These are phyloP conservation scores for Daucus carota DNA, from an alignment of 129 eudicot species.

Conservation along the genomic window DNA sequence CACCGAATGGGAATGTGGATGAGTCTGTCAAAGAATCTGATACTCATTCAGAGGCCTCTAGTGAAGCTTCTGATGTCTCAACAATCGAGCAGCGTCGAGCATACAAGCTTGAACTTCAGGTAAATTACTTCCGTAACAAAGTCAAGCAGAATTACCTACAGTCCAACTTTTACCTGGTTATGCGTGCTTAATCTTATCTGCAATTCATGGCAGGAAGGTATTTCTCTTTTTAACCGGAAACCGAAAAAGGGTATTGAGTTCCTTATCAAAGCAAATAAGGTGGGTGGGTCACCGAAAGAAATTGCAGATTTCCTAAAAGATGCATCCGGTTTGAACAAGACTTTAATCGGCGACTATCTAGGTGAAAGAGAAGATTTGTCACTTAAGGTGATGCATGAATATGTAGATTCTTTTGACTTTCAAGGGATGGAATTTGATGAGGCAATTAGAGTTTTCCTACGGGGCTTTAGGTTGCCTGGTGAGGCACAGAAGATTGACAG, in stretches of 20 bases:
- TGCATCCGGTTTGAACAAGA: slow-evolving; percentile 79
- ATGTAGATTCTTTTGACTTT: slow-evolving; percentile 91
- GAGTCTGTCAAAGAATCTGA: slow-evolving; percentile 65
- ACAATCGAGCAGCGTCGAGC: slow-evolving; percentile 87
- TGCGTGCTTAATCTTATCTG: slow-evolving; percentile 27
- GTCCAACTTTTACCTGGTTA: slow-evolving; percentile 9
- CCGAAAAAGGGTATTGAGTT: slow-evolving; percentile 96
- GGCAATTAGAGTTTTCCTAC: slow-evolving; percentile 78
- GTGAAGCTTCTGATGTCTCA: slow-evolving; percentile 77
- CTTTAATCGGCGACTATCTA: slow-evolving; percentile 85
- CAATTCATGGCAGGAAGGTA: slow-evolving; percentile 87
- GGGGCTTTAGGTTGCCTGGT: slow-evolving; percentile 92
- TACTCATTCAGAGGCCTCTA: slow-evolving; percentile 65
- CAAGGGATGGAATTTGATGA: slow-evolving; percentile 88
- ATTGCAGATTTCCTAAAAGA: slow-evolving; percentile 76
- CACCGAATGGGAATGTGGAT: slow-evolving; percentile 53
- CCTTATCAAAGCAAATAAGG: slow-evolving; percentile 89
- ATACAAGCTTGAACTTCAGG: slow-evolving; percentile 97
- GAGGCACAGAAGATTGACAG: slow-evolving; percentile 99
- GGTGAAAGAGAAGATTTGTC: slow-evolving; percentile 95
- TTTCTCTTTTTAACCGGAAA: slow-evolving; percentile 83
- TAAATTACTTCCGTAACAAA: slow-evolving; percentile 16
- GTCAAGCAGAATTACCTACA: slow-evolving; percentile 10
- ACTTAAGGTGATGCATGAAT: slow-evolving; percentile 91
- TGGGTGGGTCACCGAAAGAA: slow-evolving; percentile 83